Conservation (phyloP, 2,329 filamentous ascomycete species). For the Blastomyces parvus region DNA sequence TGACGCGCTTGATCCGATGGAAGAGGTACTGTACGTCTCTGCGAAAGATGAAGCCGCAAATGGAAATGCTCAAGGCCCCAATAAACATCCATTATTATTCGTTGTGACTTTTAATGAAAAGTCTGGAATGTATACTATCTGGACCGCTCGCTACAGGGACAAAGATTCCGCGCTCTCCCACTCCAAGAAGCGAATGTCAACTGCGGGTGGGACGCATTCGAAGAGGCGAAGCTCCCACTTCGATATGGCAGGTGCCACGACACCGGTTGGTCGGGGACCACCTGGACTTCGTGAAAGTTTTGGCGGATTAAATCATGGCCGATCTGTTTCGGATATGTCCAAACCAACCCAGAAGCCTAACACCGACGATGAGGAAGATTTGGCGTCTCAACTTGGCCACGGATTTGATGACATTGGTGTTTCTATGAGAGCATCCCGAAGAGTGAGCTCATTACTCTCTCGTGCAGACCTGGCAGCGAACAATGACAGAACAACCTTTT, state of each 20-base stretch:
- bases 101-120: conserved; percentile 74
- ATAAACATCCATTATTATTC: conserved; percentile 47
- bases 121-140: conserved; percentile 68
- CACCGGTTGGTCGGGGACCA: conserved; percentile 55
- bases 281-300: conserved; percentile 68
- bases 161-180: conserved; percentile 47
- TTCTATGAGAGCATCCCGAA: conserved; percentile 54
- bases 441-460: conserved; percentile 85
- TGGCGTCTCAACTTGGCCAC: conserved; percentile 62
- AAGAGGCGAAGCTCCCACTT: conserved; percentile 59
- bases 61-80: background rate
- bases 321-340: conserved; percentile 34
- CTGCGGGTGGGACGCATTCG: conserved; percentile 52
- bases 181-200: conserved; percentile 38
- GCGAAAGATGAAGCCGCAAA: conserved; percentile 44
- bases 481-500: conserved; percentile 70
- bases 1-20: conserved; percentile 61
- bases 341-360: conserved; percentile 42
- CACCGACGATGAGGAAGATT: conserved; percentile 47
- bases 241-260: conserved; percentile 60
- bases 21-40: conserved; percentile 79
- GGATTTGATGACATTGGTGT: conserved; percentile 50
- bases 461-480: conserved; percentile 78
- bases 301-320: conserved; percentile 43
- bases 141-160: conserved; percentile 69